phyloP scores from a whole-genome alignment of 441 rosid species.

The Francoa sonchifolia region DNA sequence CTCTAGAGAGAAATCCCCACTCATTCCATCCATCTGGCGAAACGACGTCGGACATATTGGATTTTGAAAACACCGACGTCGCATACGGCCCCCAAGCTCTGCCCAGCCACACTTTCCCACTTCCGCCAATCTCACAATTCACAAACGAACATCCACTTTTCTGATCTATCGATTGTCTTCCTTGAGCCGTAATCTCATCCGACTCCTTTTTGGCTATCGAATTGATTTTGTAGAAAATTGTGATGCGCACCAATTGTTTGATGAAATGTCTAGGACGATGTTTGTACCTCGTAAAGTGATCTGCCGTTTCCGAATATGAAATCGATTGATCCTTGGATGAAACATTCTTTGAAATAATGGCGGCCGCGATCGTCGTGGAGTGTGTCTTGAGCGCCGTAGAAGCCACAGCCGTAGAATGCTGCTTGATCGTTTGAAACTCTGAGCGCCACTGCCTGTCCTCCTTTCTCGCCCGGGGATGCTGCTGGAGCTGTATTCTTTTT shows the following conservation, averaged over 20 bases:
- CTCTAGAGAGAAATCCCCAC: too few relatives aligned
- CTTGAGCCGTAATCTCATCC: constrained; percentile 67
- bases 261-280: too few relatives aligned
- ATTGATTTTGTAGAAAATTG: too few relatives aligned
- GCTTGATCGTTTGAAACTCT: constrained; percentile 60
- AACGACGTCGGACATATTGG: constrained; percentile 48
- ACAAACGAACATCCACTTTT: constrained; percentile 72
- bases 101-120: constrained; percentile 64
- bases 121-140: constrained; percentile 44
- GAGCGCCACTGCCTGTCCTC: constrained; percentile 67
- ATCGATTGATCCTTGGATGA: constrained; percentile 80
- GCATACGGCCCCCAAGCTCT: constrained; percentile 73
- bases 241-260: too few relatives aligned
- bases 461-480: constrained; percentile 51
- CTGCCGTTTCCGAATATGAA: constrained; percentile 75
- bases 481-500: constrained; percentile 47
- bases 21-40: constrained; percentile 67
- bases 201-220: constrained; percentile 45
- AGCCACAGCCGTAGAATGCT: constrained; percentile 70
- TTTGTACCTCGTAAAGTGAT: constrained; percentile 70
- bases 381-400: constrained; percentile 81
- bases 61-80: constrained; percentile 49
- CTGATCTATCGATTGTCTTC: constrained; percentile 35
- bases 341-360: constrained; percentile 59
- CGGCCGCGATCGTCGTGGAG: constrained; percentile 61